A percentile compares a stretch with the other conserved stretches of the same genome.
phyloP scores from a whole-genome alignment of 129 eudicot genomes.

The Lactuca saligna region DNA sequence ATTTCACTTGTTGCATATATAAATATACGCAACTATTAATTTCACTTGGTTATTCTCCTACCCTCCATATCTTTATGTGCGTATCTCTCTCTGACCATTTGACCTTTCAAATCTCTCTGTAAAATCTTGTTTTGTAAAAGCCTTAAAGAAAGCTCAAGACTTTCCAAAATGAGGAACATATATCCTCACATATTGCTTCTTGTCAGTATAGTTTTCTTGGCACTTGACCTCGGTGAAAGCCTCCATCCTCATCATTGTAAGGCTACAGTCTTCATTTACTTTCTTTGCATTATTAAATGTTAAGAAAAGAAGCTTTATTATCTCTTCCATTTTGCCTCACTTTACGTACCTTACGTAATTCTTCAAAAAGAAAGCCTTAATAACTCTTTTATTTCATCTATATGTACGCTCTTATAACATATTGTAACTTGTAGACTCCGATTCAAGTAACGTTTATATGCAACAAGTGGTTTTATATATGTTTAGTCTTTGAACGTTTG shows the following conservation, averaged over 20 bases:
- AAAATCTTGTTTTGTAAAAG: slow-evolving; percentile 15
- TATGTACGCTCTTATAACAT: background rate
- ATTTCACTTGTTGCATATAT: slow-evolving; percentile 25
- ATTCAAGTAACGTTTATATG: background rate
- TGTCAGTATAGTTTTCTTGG: slow-evolving; percentile 36
- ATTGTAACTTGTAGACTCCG: background rate
- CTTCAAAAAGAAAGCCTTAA: background rate
- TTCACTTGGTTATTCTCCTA: slow-evolving; percentile 14
- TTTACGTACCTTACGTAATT: background rate
- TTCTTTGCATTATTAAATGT: background rate
- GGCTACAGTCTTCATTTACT: slow-evolving; percentile 3
- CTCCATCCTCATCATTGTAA: slow-evolving; percentile 61
- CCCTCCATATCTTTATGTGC: background rate
- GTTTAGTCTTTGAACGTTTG: background rate
- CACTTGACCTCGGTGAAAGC: slow-evolving; percentile 33
- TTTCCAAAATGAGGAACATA: slow-evolving; percentile 29
- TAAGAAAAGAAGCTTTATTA: background rate
- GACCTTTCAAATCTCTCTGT: background rate
- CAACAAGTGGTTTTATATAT: background rate
- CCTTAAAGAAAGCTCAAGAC: slow-evolving; percentile 13
- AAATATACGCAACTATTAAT: background rate
- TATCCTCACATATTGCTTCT: slow-evolving; percentile 33
- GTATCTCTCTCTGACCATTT: slow-evolving; percentile 7
- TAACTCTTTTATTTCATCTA: background rate
- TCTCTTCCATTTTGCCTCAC: background rate